Evolutionary conservation across 2,329 filamentous ascomycete genomes (phyloP).

Genomic region (Trichoderma atroviride): DNA sequence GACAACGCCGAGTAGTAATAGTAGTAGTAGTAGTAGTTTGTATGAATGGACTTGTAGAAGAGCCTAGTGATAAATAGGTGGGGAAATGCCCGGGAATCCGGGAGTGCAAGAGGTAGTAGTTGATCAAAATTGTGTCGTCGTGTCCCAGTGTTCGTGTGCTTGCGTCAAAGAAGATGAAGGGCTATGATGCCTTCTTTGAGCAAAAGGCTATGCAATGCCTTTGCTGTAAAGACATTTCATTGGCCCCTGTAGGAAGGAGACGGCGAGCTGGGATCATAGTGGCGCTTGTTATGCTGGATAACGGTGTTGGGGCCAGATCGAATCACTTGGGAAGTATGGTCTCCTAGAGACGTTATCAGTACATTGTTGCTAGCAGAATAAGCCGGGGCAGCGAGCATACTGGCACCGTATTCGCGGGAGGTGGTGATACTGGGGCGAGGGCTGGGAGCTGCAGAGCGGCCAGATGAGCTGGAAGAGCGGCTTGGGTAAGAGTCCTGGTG

Average conservation of each 20-base stretch:
- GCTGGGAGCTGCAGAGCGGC: slow-evolving; percentile 29
- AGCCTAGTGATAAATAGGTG: neutral
- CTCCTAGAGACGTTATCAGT: slow-evolving; percentile 33
- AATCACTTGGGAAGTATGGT: slow-evolving; percentile 33
- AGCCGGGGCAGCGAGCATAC: slow-evolving; percentile 31
- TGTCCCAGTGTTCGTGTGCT: neutral
- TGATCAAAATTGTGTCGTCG: neutral
- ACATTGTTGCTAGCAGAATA: neutral
- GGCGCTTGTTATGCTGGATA: slow-evolving; percentile 39
- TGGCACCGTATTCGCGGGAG: slow-evolving; percentile 40
- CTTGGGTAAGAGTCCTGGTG: slow-evolving; percentile 36
- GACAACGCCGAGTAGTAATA: neutral
- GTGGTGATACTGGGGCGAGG: slow-evolving; percentile 35
- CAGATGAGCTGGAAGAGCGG: slow-evolving; percentile 32
- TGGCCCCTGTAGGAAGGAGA: slow-evolving; percentile 34
- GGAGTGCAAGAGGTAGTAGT: neutral
- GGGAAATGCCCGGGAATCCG: neutral
- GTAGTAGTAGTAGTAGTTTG: neutral
- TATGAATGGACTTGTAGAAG: neutral
- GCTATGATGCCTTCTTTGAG: neutral
- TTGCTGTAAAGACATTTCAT: neutral
- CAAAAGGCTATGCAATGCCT: neutral
- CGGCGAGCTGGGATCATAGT: slow-evolving; percentile 38
- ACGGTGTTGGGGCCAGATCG: slow-evolving; percentile 35
- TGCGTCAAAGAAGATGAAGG: neutral